phyloP scores from a whole-genome alignment of 768 basidiomycete species.

The Lentinula raphanica region DNA sequence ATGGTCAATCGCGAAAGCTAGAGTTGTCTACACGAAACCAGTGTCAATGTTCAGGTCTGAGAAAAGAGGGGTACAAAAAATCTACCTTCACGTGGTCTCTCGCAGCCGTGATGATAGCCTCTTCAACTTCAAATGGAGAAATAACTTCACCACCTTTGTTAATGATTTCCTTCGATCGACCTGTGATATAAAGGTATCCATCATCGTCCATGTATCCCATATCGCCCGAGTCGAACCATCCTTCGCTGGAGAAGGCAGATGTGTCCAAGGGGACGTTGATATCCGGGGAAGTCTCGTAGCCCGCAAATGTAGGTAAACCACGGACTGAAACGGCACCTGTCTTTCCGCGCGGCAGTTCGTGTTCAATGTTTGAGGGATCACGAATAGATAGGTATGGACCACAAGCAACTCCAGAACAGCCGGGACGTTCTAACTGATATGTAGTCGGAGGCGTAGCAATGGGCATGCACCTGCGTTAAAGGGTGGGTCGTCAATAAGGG shows the following conservation, averaged over 20 bases:
- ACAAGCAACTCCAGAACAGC: conserved; percentile 43
- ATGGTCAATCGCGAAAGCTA: conserved; percentile 43
- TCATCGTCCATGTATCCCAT: conserved; percentile 42
- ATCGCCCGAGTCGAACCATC: conserved; percentile 52
- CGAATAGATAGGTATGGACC: conserved; percentile 43
- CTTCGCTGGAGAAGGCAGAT: conserved; percentile 42
- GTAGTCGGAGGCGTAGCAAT: conserved; percentile 39
- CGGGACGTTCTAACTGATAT: conserved; percentile 40
- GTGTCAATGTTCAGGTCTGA: not conserved
- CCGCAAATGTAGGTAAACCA: conserved; percentile 48
- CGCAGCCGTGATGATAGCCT: conserved; percentile 42
- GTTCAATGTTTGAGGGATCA: conserved; percentile 29
- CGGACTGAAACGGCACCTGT: conserved; percentile 52
- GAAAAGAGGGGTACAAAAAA: not conserved
- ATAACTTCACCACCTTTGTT: conserved; percentile 59
- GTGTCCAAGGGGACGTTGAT: conserved; percentile 36
- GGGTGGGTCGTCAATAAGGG: conserved; percentile 4
- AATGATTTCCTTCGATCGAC: conserved; percentile 56
- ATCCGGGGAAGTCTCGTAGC: conserved; percentile 44
- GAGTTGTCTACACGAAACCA: conserved; percentile 21
- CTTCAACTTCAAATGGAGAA: conserved; percentile 57
- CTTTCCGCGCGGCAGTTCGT: conserved; percentile 31
- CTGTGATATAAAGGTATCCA: conserved; percentile 48
- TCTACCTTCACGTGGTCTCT: conserved; percentile 35
- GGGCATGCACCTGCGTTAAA: conserved; percentile 38